Conservation (phyloP, 2,329 filamentous ascomycete species). For the Aureobasidium namibiae region DNA sequence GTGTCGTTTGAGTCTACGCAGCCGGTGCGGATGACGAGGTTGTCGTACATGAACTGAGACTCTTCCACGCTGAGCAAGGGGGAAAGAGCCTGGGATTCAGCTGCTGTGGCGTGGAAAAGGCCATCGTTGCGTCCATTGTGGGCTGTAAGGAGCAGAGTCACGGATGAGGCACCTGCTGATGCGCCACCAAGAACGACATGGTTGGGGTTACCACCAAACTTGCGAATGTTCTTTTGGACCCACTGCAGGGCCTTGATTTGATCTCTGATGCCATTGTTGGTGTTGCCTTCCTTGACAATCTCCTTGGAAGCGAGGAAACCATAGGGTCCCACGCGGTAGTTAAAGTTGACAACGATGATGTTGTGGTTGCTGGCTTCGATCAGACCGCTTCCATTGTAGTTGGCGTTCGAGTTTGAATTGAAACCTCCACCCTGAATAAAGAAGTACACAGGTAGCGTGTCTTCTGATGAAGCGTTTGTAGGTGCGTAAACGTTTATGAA, state of each 20-base stretch:
- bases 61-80: slow-evolving; percentile 40
- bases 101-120: slow-evolving; percentile 46
- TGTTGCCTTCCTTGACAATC: slow-evolving; percentile 39
- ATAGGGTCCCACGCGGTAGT: slow-evolving; percentile 67
- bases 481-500: slow-evolving; percentile 59
- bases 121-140: slow-evolving; percentile 40
- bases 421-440: slow-evolving; percentile 44
- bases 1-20: slow-evolving; percentile 35
- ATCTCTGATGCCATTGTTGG: slow-evolving; percentile 64
- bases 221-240: slow-evolving; percentile 56
- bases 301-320: slow-evolving; percentile 60
- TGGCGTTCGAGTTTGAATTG: slow-evolving; percentile 37
- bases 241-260: slow-evolving; percentile 62
- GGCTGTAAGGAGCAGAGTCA: slow-evolving; percentile 55
- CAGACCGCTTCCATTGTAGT: slow-evolving; percentile 55
- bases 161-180: slow-evolving; percentile 58
- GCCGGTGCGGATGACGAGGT: slow-evolving; percentile 40
- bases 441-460: slow-evolving; percentile 56
- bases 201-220: slow-evolving; percentile 61
- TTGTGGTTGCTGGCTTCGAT: slow-evolving; percentile 49
- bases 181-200: slow-evolving; percentile 62
- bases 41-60: slow-evolving; percentile 46
- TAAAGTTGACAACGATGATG: slow-evolving; percentile 64
- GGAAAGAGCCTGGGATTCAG: slow-evolving; percentile 47
- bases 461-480: slow-evolving; percentile 38